Conservation (phyloP, 2,329 filamentous ascomycete species). For the Xylariaceae sp. region DNA sequence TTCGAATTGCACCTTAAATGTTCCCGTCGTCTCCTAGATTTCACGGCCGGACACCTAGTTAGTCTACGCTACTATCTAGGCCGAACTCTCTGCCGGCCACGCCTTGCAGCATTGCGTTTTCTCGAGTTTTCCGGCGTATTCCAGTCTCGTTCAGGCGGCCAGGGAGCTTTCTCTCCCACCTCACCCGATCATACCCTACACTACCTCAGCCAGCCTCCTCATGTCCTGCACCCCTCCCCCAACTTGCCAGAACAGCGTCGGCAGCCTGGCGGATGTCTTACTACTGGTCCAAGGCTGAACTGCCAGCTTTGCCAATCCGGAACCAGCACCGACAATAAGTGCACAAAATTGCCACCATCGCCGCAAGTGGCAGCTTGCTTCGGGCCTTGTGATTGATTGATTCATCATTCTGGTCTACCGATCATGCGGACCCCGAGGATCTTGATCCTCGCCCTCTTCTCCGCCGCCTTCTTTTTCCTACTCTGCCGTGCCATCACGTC, state of each 20-base stretch:
- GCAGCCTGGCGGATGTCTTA: constrained; percentile 24
- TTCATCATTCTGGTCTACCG: constrained; percentile 16
- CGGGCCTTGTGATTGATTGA: not conserved
- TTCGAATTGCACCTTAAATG: constrained; percentile 14
- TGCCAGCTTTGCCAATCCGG: constrained; percentile 26
- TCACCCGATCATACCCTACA: not conserved
- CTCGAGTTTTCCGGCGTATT: not conserved
- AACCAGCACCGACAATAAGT: not conserved
- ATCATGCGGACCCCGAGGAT: constrained; percentile 54
- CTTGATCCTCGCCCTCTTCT: constrained; percentile 51
- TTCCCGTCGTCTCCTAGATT: constrained; percentile 6
- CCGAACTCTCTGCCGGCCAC: not conserved
- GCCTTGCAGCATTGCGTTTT: constrained; percentile 1
- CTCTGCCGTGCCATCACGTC: constrained; percentile 50
- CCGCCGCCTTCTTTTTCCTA: constrained; percentile 51
- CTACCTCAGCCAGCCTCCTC: not conserved
- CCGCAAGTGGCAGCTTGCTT: not conserved
- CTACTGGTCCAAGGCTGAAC: constrained; percentile 25
- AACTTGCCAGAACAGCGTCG: not conserved
- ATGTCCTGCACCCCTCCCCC: not conserved
- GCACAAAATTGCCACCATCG: not conserved
- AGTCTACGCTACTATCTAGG: not conserved
- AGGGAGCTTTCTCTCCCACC: not conserved
- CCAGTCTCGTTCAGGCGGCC: not conserved
- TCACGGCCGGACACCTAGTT: not conserved